Base-by-base conservation (phyloP, 1,284 basidiomycete species). In the Tilletia horrida region DNA sequence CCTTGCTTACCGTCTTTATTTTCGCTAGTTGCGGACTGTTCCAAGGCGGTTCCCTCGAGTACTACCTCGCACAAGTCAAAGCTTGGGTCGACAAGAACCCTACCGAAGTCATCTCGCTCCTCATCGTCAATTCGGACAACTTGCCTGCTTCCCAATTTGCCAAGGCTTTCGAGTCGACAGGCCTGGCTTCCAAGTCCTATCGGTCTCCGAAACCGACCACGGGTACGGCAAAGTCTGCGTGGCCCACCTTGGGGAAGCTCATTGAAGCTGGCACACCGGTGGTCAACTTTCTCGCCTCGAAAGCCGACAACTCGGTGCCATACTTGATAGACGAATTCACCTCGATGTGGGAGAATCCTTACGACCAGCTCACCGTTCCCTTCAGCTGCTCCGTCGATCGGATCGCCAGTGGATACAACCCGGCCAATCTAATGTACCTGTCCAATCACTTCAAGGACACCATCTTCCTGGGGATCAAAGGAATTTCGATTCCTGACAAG, bases 311-410 rank as follows among this genome's bases (percentile, higher is more conserved):
- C 55, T 84, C 84, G 2, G 89, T 91, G 1, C 88, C 91, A 0
- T 96, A 93, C 82, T 85, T 97, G 69, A 88, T 97, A 66, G 91
- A 93, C 77, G 93, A 97, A 83, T 97, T 96, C 81, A 86, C 87
- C 11, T 94, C 94, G 82, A 85, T 96, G 61, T 97, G 92, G 91
- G 93, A 97, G 83, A 90, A 91, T 52, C 87, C 89, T 1, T 93
- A 86, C 81, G 88, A 93, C 76, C 89, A 94, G 16, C 88, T 88
- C 2, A 87, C 88, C 73, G 84, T 87, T 0, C 85, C 86, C 0
- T 97, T 95, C 82, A 87, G 91, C 76, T 97, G 94, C 84, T 86
- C 85, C 44, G 88, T 95, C 63, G 92, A 96, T 83, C 88, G 94
- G 65, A 89, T 91, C 18, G 86, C 87, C 21, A 89, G 88, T 13